Percentiles rank a stretch among this genome's conserved stretches.
Conservation (phyloP, 192 early-diverging fungal genomes). For the Gigaspora rosea region DNA sequence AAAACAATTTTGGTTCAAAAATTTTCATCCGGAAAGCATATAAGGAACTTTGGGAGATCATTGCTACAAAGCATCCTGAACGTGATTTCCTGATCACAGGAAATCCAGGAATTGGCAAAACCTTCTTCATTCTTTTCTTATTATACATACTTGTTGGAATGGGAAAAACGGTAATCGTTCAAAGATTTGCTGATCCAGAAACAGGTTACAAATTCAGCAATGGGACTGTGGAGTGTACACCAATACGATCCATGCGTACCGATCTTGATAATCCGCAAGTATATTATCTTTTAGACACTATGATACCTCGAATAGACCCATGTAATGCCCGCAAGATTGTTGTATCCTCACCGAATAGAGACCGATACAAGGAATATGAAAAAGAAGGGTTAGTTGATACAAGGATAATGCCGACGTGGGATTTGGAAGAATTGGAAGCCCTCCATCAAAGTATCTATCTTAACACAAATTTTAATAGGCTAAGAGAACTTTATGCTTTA, state of each 20-base stretch:
- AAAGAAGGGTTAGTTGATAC: constrained; percentile 10
- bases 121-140: constrained; percentile 20
- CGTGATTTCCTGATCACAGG: constrained; percentile 24
- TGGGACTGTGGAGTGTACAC: constrained; percentile 6
- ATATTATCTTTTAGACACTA: constrained; percentile 12
- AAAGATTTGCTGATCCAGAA: neutral
- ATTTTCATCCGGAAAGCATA: constrained; percentile 18
- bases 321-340: constrained; percentile 19
- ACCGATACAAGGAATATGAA: constrained; percentile 17
- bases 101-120: constrained; percentile 20
- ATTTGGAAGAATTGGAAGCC: constrained; percentile 19
- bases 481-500: constrained; percentile 13
- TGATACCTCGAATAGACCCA: neutral
- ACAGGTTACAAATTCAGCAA: constrained; percentile 18
- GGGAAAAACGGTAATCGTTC: constrained; percentile 4
- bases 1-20: neutral
- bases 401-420: constrained; percentile 9
- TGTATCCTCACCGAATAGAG: constrained; percentile 20
- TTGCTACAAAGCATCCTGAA: neutral
- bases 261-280: neutral
- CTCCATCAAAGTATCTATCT: neutral
- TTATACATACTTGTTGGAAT: constrained; percentile 15
- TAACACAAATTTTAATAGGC: neutral
- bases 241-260: neutral
- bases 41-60: constrained; percentile 19